These are phyloP conservation scores for Leccinum pallidistipes DNA, from an alignment of 1,284 basidiomycete genomes.

Conservation along the genomic window DNA sequence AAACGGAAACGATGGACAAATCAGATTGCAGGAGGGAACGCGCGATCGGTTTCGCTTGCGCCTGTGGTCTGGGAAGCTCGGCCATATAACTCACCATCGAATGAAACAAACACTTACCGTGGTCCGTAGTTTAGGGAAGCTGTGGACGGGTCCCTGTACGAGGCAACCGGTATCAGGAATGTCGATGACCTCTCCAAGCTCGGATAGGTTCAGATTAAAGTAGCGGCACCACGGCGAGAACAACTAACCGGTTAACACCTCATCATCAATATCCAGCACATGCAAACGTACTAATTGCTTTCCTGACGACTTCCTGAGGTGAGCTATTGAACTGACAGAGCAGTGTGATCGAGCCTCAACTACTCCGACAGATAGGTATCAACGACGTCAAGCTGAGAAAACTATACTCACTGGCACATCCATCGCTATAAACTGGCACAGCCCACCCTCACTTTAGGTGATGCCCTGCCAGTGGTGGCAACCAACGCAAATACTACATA, in stretches of 20 bases:
- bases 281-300: constrained; percentile 77
- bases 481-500: too few species aligned
- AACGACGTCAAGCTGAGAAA: not conserved
- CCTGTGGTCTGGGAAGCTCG: constrained; percentile 64
- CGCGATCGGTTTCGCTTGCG: constrained; percentile 78
- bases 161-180: constrained; percentile 90
- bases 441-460: too few species aligned
- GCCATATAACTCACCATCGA: not conserved
- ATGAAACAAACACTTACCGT: constrained; percentile 43
- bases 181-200: constrained; percentile 78
- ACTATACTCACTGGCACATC: constrained; percentile 22
- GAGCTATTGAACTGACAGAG: constrained; percentile 94
- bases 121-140: constrained; percentile 95
- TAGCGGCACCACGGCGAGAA: constrained; percentile 91
- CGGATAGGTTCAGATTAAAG: constrained; percentile 84
- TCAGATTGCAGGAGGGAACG: constrained; percentile 87
- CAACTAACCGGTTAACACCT: constrained; percentile 2
- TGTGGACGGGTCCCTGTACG: constrained; percentile 94
- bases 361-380: constrained; percentile 31
- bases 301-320: constrained; percentile 83
- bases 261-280: not conserved
- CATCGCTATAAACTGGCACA: too few species aligned
- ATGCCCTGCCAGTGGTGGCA: too few species aligned
- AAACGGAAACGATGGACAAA: constrained; percentile 91
- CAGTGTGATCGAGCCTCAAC: constrained; percentile 98